These are phyloP conservation scores for Fusarium sambucinum DNA, from an alignment of 2,329 filamentous ascomycete genomes.

Conservation along the genomic window DNA sequence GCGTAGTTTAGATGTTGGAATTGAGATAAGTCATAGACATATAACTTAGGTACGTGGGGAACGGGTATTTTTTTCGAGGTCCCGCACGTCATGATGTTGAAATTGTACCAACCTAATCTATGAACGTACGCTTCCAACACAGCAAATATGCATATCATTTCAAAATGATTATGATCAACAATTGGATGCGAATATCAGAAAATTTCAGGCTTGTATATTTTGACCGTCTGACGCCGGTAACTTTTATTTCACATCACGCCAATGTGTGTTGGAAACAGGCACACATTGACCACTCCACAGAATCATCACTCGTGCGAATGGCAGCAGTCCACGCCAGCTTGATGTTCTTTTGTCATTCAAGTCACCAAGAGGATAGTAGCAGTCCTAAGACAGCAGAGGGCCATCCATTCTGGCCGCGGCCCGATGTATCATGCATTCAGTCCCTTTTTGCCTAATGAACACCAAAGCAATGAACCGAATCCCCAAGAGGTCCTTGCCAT, in stretches of 20 bases:
- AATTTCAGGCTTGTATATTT: constrained; percentile 26
- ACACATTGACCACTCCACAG: constrained; percentile 7
- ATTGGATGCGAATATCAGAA: background rate
- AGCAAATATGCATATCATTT: background rate
- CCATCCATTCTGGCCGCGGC: constrained; percentile 55
- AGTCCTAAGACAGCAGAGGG: constrained; percentile 61
- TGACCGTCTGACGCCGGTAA: constrained; percentile 23
- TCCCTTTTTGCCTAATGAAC: constrained; percentile 65
- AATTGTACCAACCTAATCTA: background rate
- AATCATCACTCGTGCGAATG: constrained; percentile 41
- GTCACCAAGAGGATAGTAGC: constrained; percentile 60
- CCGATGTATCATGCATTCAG: constrained; percentile 63
- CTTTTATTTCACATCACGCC: constrained; percentile 33
- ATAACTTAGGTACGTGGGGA: constrained; percentile 43
- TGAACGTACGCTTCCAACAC: background rate
- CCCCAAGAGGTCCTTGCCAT: constrained; percentile 53
- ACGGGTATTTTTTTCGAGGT: constrained; percentile 44
- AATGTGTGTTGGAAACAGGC: constrained; percentile 1
- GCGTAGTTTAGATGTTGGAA: constrained; percentile 6
- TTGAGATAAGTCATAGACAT: constrained; percentile 13
- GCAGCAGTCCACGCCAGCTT: constrained; percentile 50
- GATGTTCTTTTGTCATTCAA: constrained; percentile 59
- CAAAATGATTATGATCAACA: background rate
- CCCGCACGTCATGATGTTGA: constrained; percentile 47
- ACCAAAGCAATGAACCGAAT: constrained; percentile 65